Evolutionary conservation across 2,329 filamentous ascomycete species (phyloP), one percentile per base, ranked within the genome.

Genomic region (Diaporthe velutina): DNA sequence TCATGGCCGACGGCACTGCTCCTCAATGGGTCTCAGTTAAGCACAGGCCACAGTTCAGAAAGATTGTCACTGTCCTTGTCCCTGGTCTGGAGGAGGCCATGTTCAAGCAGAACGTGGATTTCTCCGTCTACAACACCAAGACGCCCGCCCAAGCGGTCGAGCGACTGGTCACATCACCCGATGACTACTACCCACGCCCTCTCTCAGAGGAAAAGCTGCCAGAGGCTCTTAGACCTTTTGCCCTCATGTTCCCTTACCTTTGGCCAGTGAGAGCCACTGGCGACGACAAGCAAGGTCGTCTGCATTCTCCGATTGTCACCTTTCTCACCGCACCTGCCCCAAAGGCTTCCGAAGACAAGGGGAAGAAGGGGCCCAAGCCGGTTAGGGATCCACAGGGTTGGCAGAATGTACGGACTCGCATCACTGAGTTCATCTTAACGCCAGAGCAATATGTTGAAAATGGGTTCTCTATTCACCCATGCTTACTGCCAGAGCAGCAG

Each of bases 241-340:
- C 93, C 54, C 91, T 94, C 75, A 94, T 98, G 82, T 98, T 99
- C 78, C 88, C 92, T 12, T 93, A 97, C 79, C 86, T 98, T 52
- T 98, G 97, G 95, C 96, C 96, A 13, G 91, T 98, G 74, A 94
- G 92, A 81, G 94, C 95, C 0, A 94, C 95, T 3, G 97, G 96
- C 5, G 96, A 98, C 82, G 93, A 95, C 78, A 94, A 92, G 81
- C 90, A 93, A 80, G 91, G 90, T 78, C 93, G 92, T 81, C 91
- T 99, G 80, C 94, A 97, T 83, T 98, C 97, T 5, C 96, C 97
- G 3, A 85, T 98, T 45, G 91, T 94, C 76, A 92, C 95, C 1
- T 96, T 98, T 85, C 89, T 98, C 77, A 93, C 93, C 6, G 91
- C 94, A 0, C 92, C 94, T 7, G 83, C 93, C 3, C 90, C 93